Evolutionary conservation across 495 filamentous ascomycete genomes (phyloP), one percentile per base, ranked within the genome.

Genomic region (Daldinia decipiens): DNA sequence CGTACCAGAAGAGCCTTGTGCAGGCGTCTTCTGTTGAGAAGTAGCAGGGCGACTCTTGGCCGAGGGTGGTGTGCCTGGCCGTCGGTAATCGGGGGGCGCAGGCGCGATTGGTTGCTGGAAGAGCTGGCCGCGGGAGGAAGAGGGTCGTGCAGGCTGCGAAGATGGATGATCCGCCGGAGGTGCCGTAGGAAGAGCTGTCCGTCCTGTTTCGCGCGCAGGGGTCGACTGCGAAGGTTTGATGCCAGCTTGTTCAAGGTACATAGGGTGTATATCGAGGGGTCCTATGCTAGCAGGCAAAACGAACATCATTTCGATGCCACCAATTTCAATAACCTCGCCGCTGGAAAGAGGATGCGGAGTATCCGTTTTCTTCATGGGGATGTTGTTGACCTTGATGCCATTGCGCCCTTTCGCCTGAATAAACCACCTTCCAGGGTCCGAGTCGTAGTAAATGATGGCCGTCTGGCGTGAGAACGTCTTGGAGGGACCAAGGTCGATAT

Each of bases 281-380:
- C 70, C 86, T 77, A 78, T 87, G 80, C 68, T 86, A 78, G 66
- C 79, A n/a, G 95, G 93, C 26, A 94, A 86, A 17, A 97, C 91
- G 81, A 98, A 99, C 87, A 98, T 93, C 95, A 99, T 99, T 81
- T 98, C 93, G 5, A 93, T 89, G 51, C 93, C 93, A 65, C 89
- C 91, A 78, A 98, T 90, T 73, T 96, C 92, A 60, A 99, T 90
- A 55, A 98, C 91, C 75, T 93, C 88, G 34, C 95, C 95, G 76
- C 92, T 95, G 19, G 87, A 85, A 36, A 99, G 84, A 19, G 87
- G 79, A 27, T 86, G 85, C 6, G 75, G 75, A 11, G 64, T 56
- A 51, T 77, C 75, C 27, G 87, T 85, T 40, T 88, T 82, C 74
- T 89, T 91, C 40, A 95, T 82, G 17, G 84, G 79, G 13, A 77